These are phyloP conservation scores for Corchorus capsularis DNA, from an alignment of 345 rosid genomes.

Conservation along the genomic window DNA sequence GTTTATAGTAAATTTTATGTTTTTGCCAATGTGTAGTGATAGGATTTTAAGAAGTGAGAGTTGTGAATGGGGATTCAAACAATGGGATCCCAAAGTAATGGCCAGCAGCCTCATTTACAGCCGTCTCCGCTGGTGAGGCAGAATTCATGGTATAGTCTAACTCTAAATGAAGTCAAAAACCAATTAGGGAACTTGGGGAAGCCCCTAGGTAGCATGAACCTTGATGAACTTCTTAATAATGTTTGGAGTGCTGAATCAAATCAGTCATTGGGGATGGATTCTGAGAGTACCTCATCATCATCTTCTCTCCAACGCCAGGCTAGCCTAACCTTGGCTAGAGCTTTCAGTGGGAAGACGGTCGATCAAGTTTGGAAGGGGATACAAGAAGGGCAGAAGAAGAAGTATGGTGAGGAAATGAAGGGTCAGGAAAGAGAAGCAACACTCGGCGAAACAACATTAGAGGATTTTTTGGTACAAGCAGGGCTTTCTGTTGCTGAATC, in stretches of 20 bases:
- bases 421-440: constrained; percentile 31
- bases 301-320: constrained; percentile 49
- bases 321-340: constrained; percentile 45
- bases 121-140: constrained; percentile 40
- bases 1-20: background rate
- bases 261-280: constrained; percentile 30
- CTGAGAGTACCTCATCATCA: constrained; percentile 22
- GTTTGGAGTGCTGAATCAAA: constrained; percentile 45
- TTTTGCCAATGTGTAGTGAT: background rate
- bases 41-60: constrained; percentile 18
- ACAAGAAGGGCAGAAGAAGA: constrained; percentile 49
- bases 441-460: constrained; percentile 55
- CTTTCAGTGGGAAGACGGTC: constrained; percentile 57
- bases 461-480: constrained; percentile 69
- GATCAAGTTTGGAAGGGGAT: constrained; percentile 71
- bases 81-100: constrained; percentile 53
- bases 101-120: constrained; percentile 41
- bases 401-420: constrained; percentile 36
- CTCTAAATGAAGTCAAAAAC: constrained; percentile 49
- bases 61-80: constrained; percentile 63
- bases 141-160: constrained; percentile 48
- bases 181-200: constrained; percentile 48
- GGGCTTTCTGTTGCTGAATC: constrained; percentile 54
- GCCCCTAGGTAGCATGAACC: constrained; percentile 59
- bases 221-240: constrained; percentile 55